Evolutionary conservation across 371 early-diverging fungal genomes (phyloP), one percentile per base, ranked within the genome.

Genomic region (Caulochytrium protostelioides): DNA sequence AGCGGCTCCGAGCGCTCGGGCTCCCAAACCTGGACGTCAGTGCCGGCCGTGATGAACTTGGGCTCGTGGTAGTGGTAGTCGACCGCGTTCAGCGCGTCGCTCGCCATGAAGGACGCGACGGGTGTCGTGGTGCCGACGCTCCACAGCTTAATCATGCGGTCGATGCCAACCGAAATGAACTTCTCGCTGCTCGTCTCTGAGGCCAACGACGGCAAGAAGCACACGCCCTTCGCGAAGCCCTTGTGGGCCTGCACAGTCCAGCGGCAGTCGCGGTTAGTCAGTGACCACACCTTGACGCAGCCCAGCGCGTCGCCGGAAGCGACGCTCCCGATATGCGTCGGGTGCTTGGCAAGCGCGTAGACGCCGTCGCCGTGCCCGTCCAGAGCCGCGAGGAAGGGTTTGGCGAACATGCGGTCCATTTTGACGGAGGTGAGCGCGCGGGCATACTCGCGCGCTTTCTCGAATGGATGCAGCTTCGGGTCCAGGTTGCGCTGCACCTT

Each of bases 321-420:
- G 14, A 24, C 20, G 10, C 9, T 10, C 30, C 9, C 29, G 46
- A 26, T 50, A 73, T 71, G 61, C 32, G 69, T 72, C 5, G 84
- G 80, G 47, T 92, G 80, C 52, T 90, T 95, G 0, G 79, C 74
- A 66, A 99, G 65, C 39, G 74, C 56, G 49, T 94, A 94, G 8
- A 99, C 90, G 37, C 98, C 98, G 41, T 98, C 98, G 30, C 79
- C 68, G 43, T 98, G 97, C 0, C 90, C 90, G 26, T 59, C 54
- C 13, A 98, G 52, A 1, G 86, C 72, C 2, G 66, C 83, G 10
- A 98, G 53, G 52, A 99, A 98, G 8, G 99, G 99, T 52, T 98
- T 97, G 37, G 98, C 84, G 53, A 98, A 84, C 70, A 99, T 55
- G 20, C 94, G 66, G 38, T 97, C 97, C 21, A 98, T 53, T 53